These are phyloP conservation scores for Amorphotheca resinae DNA, from an alignment of 495 filamentous ascomycete species.

Conservation along the genomic window DNA sequence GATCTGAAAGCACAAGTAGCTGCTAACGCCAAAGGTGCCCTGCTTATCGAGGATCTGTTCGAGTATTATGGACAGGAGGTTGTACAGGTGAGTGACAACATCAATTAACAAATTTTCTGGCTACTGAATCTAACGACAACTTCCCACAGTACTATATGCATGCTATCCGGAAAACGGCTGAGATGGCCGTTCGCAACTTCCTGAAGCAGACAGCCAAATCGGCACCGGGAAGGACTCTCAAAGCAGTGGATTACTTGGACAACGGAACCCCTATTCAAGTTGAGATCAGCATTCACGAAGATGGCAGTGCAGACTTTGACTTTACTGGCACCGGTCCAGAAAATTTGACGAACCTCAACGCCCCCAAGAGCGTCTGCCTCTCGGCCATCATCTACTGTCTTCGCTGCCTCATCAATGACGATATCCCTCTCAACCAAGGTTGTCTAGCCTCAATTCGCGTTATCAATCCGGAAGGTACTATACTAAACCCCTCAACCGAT, in stretches of 20 bases:
- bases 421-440: conserved; percentile 25
- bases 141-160: conserved; percentile 23
- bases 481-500: conserved; percentile 15
- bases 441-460: conserved; percentile 18
- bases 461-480: conserved; percentile 11
- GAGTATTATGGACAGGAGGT: conserved; percentile 16
- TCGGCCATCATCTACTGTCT: conserved; percentile 22
- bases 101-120: too few species aligned
- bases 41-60: conserved; percentile 20
- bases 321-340: conserved; percentile 26
- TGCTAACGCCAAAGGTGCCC: conserved; percentile 24
- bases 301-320: conserved; percentile 23
- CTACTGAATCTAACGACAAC: too few species aligned
- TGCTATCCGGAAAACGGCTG: conserved; percentile 23
- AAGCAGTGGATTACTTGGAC: conserved; percentile 23
- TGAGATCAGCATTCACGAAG: conserved; percentile 20
- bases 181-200: conserved; percentile 20
- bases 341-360: conserved; percentile 12
- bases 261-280: conserved; percentile 24
- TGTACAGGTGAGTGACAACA: conserved; percentile 9
- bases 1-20: conserved; percentile 26
- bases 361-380: conserved; percentile 17
- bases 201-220: conserved; percentile 12
- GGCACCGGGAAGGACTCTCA: conserved; percentile 6
- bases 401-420: conserved; percentile 17